Evolutionary conservation across 148 eudicot genomes (phyloP).

Genomic region (Camellia granthamiana): DNA sequence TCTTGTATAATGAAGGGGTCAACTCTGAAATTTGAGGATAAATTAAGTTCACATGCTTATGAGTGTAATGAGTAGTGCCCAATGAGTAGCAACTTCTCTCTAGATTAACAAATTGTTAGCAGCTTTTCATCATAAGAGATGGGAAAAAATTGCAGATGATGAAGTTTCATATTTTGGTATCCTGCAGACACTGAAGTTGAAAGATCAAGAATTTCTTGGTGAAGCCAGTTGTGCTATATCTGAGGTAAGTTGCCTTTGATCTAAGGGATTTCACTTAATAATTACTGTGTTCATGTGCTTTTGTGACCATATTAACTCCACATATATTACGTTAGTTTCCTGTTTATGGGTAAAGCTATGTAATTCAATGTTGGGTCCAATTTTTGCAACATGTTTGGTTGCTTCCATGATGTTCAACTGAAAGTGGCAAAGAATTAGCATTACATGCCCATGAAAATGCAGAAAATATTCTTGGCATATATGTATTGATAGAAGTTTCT

Average conservation of each 20-base stretch:
- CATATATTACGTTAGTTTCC: background rate
- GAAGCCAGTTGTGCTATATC: conserved; percentile 79
- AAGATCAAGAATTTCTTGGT: conserved; percentile 85
- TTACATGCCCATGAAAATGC: background rate
- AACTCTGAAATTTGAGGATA: background rate
- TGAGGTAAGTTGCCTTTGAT: conserved; percentile 54
- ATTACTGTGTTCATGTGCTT: background rate
- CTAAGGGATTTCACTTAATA: background rate
- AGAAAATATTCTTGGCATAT: background rate
- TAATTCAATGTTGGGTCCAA: background rate
- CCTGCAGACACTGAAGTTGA: conserved; percentile 61
- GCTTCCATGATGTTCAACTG: background rate
- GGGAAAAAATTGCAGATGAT: background rate
- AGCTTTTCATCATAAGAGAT: background rate
- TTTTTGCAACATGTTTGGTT: background rate
- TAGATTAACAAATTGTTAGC: conserved; percentile 1
- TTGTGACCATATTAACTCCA: background rate
- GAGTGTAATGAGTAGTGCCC: background rate
- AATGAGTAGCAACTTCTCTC: too few species aligned
- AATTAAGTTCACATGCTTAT: background rate
- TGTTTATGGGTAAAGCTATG: background rate
- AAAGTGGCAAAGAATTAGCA: background rate
- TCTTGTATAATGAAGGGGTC: background rate
- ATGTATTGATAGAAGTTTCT: too few species aligned
- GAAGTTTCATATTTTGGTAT: conserved; percentile 8